Evolutionary conservation across 192 early-diverging fungal genomes (phyloP), one percentile per base, ranked within the genome.

Genomic region (Phycomyces nitens): DNA sequence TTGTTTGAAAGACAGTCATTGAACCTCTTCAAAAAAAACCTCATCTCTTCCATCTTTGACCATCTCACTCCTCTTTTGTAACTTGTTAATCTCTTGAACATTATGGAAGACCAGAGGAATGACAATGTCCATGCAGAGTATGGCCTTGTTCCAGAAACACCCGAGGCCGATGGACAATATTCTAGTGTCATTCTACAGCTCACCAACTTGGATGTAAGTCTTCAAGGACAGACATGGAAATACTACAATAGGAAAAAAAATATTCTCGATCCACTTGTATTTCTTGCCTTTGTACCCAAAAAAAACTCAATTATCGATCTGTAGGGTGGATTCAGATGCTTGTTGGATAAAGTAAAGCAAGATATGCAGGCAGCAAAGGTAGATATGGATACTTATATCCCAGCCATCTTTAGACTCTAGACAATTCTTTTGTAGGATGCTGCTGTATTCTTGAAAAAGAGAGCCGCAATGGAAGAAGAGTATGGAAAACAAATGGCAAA

Each of bases 391-490:
- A n/a, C n/a, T n/a, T n/a, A n/a, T n/a, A n/a, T n/a, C n/a, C n/a
- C n/a, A n/a, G n/a, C n/a, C n/a, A n/a, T n/a, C n/a, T n/a, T n/a
- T n/a, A n/a, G n/a, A n/a, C n/a, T n/a, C n/a, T n/a, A n/a, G n/a
- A n/a, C n/a, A n/a, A n/a, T n/a, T n/a, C n/a, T n/a, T n/a, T n/a
- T n/a, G n/a, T 60, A 89, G 83, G 89, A 98, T 63, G 78, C 88
- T n/a, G 78, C 86, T 10, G 56, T 71, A 3, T 97, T 98, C 65
- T 75, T 99, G 23, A 92, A 89, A 63, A 93, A 87, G 68, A 84
- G 96, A 12, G 92, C 96, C 3, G 72, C 79, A n/a, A 86, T 97
- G 21, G 96, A 99, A 63, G 94, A 93, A 64, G 91, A 95, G 43
- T 97, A 99, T 74, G 90, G 87, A 27, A 80, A 86, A 47, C 77